These are phyloP conservation scores for Magnaporthiopsis incrustans DNA, from an alignment of 2,329 filamentous ascomycete species.

Conservation along the genomic window DNA sequence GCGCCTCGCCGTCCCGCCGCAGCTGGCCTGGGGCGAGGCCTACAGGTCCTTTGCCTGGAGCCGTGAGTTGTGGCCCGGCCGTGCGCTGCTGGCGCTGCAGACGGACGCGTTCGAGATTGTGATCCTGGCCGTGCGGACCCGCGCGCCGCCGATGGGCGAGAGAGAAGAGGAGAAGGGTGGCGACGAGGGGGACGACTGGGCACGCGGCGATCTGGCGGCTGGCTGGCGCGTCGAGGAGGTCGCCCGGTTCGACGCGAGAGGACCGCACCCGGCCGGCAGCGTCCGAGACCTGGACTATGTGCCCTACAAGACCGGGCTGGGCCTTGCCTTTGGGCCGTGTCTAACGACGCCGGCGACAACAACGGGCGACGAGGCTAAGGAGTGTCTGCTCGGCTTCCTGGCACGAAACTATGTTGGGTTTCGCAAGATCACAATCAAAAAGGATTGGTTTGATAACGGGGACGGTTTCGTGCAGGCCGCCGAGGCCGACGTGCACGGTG, in stretches of 20 bases:
- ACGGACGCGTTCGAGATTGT: conserved; percentile 43
- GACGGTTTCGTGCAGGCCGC: conserved; percentile 32
- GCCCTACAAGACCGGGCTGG: conserved; percentile 40
- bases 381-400: conserved; percentile 41
- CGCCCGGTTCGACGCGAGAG: conserved; percentile 37
- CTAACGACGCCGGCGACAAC: conserved; percentile 15
- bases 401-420: conserved; percentile 47
- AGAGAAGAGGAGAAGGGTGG: conserved; percentile 13
- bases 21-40: conserved; percentile 32
- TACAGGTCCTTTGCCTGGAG: conserved; percentile 48
- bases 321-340: conserved; percentile 49
- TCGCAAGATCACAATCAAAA: conserved; percentile 35
- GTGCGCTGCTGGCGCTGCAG: conserved; percentile 41
- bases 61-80: conserved; percentile 29
- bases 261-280: conserved; percentile 31
- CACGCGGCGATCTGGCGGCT: conserved; percentile 17
- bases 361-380: conserved; percentile 21
- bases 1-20: conserved; percentile 37
- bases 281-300: conserved; percentile 41
- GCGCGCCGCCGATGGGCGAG: conserved; percentile 17
- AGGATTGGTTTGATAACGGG: conserved; percentile 22
- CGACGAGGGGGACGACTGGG: conserved; percentile 12
- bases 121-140: conserved; percentile 33
- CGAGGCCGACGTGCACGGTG: conserved; percentile 32
- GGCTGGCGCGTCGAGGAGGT: conserved; percentile 44